A percentile compares a stretch with the other conserved stretches of the same genome.
Conservation (phyloP, 495 filamentous ascomycete species). For the Neurospora sp. region DNA sequence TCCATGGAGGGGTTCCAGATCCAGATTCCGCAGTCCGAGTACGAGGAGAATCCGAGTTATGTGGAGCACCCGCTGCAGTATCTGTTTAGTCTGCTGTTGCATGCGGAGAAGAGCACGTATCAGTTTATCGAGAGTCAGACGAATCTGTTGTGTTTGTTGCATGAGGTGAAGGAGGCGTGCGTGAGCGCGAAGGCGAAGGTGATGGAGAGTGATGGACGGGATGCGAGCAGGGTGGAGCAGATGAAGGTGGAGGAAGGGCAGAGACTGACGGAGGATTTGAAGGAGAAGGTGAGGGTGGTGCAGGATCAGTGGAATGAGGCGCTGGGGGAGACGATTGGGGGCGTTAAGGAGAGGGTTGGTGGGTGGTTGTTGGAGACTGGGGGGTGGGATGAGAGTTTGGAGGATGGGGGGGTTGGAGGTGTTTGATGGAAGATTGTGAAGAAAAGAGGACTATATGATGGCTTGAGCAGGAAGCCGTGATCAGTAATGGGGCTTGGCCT, state of each 20-base stretch:
- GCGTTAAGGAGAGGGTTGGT: conserved; percentile 47
- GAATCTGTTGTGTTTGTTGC: conserved; percentile 84
- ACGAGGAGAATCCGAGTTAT: conserved; percentile 77
- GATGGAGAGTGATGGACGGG: conserved; percentile 47
- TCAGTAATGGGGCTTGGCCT: background rate
- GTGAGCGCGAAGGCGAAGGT: conserved; percentile 50
- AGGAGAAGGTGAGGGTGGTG: conserved; percentile 81
- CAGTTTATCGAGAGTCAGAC: conserved; percentile 95
- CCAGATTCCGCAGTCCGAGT: conserved; percentile 68
- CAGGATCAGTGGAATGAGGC: conserved; percentile 71
- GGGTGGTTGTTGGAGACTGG: conserved; percentile 56
- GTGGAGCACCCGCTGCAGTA: conserved; percentile 75
- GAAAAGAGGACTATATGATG: background rate
- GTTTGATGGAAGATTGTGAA: conserved; percentile 12
- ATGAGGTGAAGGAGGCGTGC: conserved; percentile 80
- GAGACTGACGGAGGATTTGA: conserved; percentile 70
- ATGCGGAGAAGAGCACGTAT: conserved; percentile 83
- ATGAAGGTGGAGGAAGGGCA: conserved; percentile 54
- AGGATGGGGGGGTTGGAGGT: conserved; percentile 38
- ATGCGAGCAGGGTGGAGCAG: conserved; percentile 46
- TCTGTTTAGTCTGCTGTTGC: conserved; percentile 67
- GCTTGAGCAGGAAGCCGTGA: background rate
- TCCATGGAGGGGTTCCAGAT: conserved; percentile 38
- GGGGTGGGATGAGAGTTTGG: conserved; percentile 62
- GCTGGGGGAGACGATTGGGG: conserved; percentile 38